Evolutionary conservation across 805 yeast genomes (phyloP), one percentile per base, ranked within the genome.

Genomic region (Yarrowia sp.): DNA sequence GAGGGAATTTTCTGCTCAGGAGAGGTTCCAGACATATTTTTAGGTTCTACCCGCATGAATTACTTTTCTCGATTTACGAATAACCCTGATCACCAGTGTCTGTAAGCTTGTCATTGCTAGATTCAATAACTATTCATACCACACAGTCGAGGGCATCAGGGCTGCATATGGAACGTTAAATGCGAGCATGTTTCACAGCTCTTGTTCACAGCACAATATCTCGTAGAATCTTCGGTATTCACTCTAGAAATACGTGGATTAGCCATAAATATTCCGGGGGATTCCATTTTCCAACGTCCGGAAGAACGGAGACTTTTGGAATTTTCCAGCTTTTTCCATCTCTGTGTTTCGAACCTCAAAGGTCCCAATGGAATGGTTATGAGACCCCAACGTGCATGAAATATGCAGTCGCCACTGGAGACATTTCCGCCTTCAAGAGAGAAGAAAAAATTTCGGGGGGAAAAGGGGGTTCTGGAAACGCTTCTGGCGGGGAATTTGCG

Each of bases 341-440:
- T 11, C 28, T 7, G 44, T 12, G 33, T 16, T 26, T 54, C 46
- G 59, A 51, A 36, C 41, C 22, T 11, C 43, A 28, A 12, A 26
- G 32, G 33, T 36, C 61, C 61, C 61, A 54, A 54, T 38, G 19
- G 59, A 52, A 52, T 6, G 16, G 41, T 17, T 22, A 22, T 51
- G 36, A 30, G 38, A 48, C 54, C 17, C 38, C 17, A 11, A 11
- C 26, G 26, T 48, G 58, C 58, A 33, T 51, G 11, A 16, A 9
- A 12, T 35, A 51, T 51, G 58, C 58, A 51, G 8, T 22, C 61
- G 61, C 61, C 61, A 54, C 61, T 38, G 24, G 10, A 33, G 58
- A 51, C 58, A 51, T 49, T 30, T 19, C 22, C 24, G 41, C 21
- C 58, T 21, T 22, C 30, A 49, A 35, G 41, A 22, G 26, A 10